These are phyloP conservation scores for Pseudonitzschia pungens DNA, from an alignment of 108 stramenopile species.

Conservation along the genomic window DNA sequence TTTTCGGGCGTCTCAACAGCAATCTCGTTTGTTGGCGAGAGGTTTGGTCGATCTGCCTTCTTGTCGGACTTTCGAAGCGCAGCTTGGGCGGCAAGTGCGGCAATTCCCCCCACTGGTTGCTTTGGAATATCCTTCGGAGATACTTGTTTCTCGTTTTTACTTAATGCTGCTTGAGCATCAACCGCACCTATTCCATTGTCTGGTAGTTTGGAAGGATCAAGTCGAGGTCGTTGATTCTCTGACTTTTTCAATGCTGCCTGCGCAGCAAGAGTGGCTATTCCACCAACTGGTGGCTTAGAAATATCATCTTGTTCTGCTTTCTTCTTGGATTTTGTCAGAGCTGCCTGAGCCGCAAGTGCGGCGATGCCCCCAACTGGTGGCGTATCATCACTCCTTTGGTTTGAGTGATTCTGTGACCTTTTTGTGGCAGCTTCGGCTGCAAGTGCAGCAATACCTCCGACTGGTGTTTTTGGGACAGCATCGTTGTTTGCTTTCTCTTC, in stretches of 20 bases:
- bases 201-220: neutral
- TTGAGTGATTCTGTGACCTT: neutral
- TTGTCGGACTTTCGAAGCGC: neutral
- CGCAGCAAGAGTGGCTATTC: constrained; percentile 1
- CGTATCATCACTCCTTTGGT: neutral
- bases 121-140: neutral
- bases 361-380: constrained; percentile 14
- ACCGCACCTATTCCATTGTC: constrained; percentile 9
- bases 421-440: constrained; percentile 14
- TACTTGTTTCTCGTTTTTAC: neutral
- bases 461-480: neutral
- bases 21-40: neutral
- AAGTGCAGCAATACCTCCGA: constrained; percentile 23
- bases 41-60: neutral
- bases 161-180: constrained; percentile 14
- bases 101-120: constrained; percentile 8
- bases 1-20: neutral
- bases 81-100: constrained; percentile 21
- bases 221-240: neutral
- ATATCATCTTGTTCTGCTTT: neutral
- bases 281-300: neutral
- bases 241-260: constrained; percentile 13
- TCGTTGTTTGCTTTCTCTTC: neutral
- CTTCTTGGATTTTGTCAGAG: constrained; percentile 3
- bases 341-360: constrained; percentile 16